Evolutionary conservation across 371 early-diverging fungal species (phyloP).

Genomic region (Sporodiniella umbellata): DNA sequence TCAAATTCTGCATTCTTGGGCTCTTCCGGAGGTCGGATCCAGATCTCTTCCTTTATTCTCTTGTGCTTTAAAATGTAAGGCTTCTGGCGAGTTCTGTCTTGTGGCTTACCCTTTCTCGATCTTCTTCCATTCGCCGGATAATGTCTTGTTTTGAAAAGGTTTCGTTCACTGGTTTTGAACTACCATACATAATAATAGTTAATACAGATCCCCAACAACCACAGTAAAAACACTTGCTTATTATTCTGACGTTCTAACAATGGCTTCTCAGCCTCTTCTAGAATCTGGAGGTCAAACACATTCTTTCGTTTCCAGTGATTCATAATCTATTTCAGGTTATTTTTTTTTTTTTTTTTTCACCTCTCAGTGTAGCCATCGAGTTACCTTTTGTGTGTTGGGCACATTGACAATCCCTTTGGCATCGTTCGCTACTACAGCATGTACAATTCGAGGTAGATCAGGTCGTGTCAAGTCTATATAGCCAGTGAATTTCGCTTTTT

Average conservation of each 20-base stretch:
- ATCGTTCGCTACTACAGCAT: constrained; percentile 59
- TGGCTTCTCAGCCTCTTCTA: constrained; percentile 52
- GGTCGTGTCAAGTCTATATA: constrained; percentile 61
- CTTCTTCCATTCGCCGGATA: constrained; percentile 74
- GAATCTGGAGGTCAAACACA: constrained; percentile 32
- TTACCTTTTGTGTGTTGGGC: constrained; percentile 64
- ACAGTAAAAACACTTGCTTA: too few relatives aligned
- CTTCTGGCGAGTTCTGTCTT: too few relatives aligned
- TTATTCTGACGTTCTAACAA: constrained; percentile 36
- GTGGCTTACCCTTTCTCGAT: constrained; percentile 60
- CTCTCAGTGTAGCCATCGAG: too few relatives aligned
- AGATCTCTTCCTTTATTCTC: constrained; percentile 68
- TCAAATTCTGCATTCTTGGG: constrained; percentile 54
- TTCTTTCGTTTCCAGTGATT: constrained; percentile 43
- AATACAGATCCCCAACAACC: too few relatives aligned
- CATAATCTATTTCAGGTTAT: constrained; percentile 28
- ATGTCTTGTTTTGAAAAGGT: constrained; percentile 64
- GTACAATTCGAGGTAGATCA: constrained; percentile 55
- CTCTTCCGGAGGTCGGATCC: constrained; percentile 69
- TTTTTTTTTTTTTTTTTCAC: background rate
- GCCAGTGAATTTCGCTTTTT: constrained; percentile 48
- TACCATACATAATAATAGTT: background rate
- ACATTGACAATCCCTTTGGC: constrained; percentile 71
- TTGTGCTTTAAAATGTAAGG: too few relatives aligned
- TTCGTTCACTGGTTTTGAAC: constrained; percentile 18